Evolutionary conservation across 75 land plant species (phyloP).

Genomic region (Cunninghamia lanceolata): DNA sequence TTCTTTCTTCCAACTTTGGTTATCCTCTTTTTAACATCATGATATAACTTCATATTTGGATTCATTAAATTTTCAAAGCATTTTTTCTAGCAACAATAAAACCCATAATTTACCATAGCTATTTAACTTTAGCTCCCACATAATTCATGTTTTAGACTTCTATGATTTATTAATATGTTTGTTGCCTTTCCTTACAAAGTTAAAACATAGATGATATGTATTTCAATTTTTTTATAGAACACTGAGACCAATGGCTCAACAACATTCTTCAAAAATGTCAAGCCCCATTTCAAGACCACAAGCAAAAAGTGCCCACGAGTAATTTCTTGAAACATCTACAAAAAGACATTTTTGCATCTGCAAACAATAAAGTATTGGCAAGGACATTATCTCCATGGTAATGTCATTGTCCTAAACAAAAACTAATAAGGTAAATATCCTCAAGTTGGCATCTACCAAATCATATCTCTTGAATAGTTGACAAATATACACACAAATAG

Average conservation of each 20-base stretch:
- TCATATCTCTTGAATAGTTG: neutral
- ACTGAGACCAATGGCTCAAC: neutral
- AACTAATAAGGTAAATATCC: neutral
- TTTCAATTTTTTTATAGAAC: neutral
- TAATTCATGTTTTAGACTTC: neutral
- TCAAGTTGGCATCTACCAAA: neutral
- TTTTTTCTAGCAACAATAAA: neutral
- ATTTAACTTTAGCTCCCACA: neutral
- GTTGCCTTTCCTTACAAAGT: neutral
- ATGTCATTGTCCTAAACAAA: neutral
- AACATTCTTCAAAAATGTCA: conserved; percentile 7
- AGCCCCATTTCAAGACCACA: conserved; percentile 4
- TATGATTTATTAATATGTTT: neutral
- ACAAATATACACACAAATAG: neutral
- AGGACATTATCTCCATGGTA: neutral
- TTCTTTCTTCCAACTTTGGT: too few species aligned
- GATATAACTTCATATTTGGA: too few species aligned
- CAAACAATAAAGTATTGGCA: neutral
- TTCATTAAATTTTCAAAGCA: neutral
- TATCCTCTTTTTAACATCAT: too few species aligned
- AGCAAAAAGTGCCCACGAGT: neutral
- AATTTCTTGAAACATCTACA: neutral
- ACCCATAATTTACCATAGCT: neutral
- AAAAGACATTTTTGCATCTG: neutral
- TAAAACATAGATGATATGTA: neutral